Evolutionary conservation across 2,329 filamentous ascomycete genomes (phyloP).

Genomic region (Penicillium occitanis): DNA sequence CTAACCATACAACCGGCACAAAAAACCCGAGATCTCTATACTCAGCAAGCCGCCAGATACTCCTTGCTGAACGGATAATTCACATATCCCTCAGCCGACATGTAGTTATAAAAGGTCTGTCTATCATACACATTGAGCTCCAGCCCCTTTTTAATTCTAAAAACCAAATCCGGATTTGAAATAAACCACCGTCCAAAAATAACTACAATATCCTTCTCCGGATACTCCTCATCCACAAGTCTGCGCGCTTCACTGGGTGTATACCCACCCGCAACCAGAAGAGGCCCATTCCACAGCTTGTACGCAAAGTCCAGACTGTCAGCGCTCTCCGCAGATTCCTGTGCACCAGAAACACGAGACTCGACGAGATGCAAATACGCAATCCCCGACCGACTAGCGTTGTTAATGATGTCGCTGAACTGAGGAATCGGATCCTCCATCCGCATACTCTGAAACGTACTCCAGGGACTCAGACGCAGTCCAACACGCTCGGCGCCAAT

Average conservation of each 20-base stretch:
- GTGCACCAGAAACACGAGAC: constrained; percentile 15
- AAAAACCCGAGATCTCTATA: background rate
- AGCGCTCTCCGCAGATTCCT: background rate
- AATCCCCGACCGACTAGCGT: background rate
- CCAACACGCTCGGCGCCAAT: constrained; percentile 46
- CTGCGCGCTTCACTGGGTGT: constrained; percentile 37
- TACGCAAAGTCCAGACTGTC: constrained; percentile 16
- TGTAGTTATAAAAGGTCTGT: constrained; percentile 24
- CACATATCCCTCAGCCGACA: constrained; percentile 23
- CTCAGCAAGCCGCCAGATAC: constrained; percentile 20
- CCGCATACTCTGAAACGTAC: constrained; percentile 47
- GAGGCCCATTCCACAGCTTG: constrained; percentile 29
- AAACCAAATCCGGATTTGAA: constrained; percentile 30
- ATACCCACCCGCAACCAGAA: constrained; percentile 52
- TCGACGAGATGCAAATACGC: constrained; percentile 18
- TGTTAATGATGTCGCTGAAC: constrained; percentile 13
- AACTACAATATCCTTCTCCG: constrained; percentile 28
- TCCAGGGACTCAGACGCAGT: constrained; percentile 46
- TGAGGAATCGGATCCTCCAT: constrained; percentile 18
- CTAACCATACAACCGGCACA: background rate
- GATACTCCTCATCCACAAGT: constrained; percentile 31
- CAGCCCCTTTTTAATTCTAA: constrained; percentile 24
- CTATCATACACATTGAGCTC: constrained; percentile 24
- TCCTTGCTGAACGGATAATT: constrained; percentile 40
- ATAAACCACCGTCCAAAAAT: constrained; percentile 36